Conservation (phyloP, 257 asterid species). For the Voacanga thouarsii region DNA sequence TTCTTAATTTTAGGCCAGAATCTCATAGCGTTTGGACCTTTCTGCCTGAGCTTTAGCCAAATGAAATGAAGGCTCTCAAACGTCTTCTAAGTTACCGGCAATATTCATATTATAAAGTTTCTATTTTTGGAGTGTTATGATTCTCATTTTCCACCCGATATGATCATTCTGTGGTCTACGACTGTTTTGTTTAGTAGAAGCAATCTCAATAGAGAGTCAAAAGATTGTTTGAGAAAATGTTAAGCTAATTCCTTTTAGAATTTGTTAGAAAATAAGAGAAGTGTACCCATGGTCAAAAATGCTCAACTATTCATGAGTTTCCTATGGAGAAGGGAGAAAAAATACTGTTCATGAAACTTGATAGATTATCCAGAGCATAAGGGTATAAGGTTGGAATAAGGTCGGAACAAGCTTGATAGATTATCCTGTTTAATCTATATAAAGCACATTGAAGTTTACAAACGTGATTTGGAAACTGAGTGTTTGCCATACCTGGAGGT, state of each 20-base stretch:
- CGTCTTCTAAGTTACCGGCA: not conserved
- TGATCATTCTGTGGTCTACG: not conserved
- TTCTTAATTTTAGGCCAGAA: not conserved
- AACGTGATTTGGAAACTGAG: no score
- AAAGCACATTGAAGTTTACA: no score
- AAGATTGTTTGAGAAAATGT: not conserved
- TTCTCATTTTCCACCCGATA: not conserved
- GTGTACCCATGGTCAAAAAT: not conserved
- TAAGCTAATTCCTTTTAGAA: not conserved
- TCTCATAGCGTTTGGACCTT: constrained; percentile 4
- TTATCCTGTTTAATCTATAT: no score
- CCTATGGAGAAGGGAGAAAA: no score
- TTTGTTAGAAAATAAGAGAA: not conserved
- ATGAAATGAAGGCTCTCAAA: not conserved
- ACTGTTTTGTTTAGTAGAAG: not conserved
- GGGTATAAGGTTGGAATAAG: not conserved
- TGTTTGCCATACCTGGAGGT: no score
- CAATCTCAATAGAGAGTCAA: not conserved
- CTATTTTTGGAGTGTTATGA: not conserved
- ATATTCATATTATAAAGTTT: constrained; percentile 2
- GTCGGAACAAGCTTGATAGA: no score
- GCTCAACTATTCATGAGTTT: not conserved
- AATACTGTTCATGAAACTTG: no score
- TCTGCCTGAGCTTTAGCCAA: not conserved
- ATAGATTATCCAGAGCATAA: no score